Conservation (phyloP, 768 basidiomycete genomes). For the Trametes punicea region DNA sequence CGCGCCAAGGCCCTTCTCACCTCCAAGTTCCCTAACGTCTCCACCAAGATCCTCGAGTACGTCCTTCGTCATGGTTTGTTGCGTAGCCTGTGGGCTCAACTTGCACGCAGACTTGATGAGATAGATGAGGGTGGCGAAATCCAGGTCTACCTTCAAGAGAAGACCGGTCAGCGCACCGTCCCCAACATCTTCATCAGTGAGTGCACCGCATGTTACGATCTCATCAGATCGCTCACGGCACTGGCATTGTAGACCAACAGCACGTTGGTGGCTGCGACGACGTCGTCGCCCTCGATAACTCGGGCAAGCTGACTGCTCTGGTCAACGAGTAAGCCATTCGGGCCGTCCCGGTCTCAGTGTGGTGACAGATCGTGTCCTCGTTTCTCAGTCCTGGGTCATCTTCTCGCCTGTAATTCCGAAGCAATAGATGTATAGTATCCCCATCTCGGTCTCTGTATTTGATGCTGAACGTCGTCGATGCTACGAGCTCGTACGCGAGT, state of each 20-base stretch:
- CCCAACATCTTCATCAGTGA: constrained; percentile 76
- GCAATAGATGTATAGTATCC: background rate
- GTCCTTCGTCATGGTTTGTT: constrained; percentile 10
- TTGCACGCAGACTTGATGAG: constrained; percentile 49
- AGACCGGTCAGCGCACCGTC: constrained; percentile 69
- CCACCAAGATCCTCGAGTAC: constrained; percentile 37
- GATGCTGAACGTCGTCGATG: too few relatives aligned
- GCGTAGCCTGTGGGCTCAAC: too few relatives aligned
- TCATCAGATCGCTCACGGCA: background rate
- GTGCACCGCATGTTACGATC: constrained; percentile 10
- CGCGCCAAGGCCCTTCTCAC: constrained; percentile 38
- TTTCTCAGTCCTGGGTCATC: background rate
- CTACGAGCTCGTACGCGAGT: too few relatives aligned
- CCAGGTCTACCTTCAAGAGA: constrained; percentile 59
- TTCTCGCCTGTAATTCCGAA: constrained; percentile 7
- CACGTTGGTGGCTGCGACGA: constrained; percentile 48
- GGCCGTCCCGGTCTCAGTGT: background rate
- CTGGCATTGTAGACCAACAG: constrained; percentile 38
- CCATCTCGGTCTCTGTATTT: too few relatives aligned
- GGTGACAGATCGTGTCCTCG: background rate
- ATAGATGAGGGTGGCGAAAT: constrained; percentile 57
- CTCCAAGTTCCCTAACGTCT: constrained; percentile 29
- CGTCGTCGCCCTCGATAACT: constrained; percentile 24
- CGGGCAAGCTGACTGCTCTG: constrained; percentile 27
- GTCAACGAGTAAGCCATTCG: constrained; percentile 20